Percentiles rank a stretch among this genome's conserved stretches.
phyloP scores from a whole-genome alignment of 768 basidiomycete genomes.

The Sutorius australiensis region DNA sequence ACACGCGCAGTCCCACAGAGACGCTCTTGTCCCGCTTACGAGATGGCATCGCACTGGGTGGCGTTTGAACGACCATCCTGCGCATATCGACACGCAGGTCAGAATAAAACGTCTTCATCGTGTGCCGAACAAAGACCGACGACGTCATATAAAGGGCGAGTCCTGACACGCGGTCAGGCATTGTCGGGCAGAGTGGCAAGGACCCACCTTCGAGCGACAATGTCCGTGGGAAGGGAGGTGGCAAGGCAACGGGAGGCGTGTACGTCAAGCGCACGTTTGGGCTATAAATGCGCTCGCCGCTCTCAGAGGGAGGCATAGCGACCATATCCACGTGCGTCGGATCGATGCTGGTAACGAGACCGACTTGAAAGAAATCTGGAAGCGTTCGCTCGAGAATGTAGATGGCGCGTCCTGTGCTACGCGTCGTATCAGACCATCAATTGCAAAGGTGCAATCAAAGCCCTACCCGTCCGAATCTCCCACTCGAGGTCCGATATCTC shows the following conservation, averaged over 20 bases:
- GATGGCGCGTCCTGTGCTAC: constrained; percentile 59
- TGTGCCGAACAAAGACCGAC: constrained; percentile 64
- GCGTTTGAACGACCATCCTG: constrained; percentile 38
- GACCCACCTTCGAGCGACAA: constrained; percentile 65
- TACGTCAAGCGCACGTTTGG: constrained; percentile 60
- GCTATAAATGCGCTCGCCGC: constrained; percentile 55
- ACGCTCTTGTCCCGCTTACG: constrained; percentile 53
- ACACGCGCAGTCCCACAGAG: constrained; percentile 50
- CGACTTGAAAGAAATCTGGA: constrained; percentile 65
- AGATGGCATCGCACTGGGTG: background rate
- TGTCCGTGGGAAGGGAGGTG: constrained; percentile 65
- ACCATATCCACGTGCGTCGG: constrained; percentile 35
- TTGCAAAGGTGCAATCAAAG: constrained; percentile 1
- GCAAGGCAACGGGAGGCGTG: constrained; percentile 63
- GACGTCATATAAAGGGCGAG: constrained; percentile 69
- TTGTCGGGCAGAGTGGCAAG: background rate
- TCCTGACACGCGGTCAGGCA: constrained; percentile 40
- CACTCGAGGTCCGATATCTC: constrained; percentile 66
- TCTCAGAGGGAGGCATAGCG: constrained; percentile 25
- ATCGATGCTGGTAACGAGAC: constrained; percentile 57
- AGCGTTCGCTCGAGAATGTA: constrained; percentile 65
- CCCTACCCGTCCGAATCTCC: constrained; percentile 70
- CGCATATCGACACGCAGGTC: constrained; percentile 56
- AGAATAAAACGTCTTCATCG: constrained; percentile 71
- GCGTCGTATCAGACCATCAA: constrained; percentile 32